These are phyloP conservation scores for Trifolium subterraneum DNA, from an alignment of 306 rosid species.

Conservation along the genomic window DNA sequence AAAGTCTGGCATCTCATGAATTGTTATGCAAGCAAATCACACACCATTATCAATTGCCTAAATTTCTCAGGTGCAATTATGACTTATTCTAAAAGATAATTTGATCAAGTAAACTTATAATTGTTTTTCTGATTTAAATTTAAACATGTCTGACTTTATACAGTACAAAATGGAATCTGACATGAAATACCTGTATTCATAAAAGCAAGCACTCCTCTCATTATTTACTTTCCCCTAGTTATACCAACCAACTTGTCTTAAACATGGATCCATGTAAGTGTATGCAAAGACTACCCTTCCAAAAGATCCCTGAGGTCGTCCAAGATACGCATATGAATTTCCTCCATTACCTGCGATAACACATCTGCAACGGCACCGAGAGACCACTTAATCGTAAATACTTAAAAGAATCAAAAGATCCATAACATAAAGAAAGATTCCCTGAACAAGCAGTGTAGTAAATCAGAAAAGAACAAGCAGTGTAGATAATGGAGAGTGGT, in stretches of 20 bases:
- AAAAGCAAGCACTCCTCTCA: slow-evolving; percentile 91
- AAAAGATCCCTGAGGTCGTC: slow-evolving; percentile 98
- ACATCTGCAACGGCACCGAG: slow-evolving; percentile 64
- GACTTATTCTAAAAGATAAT: too few species aligned
- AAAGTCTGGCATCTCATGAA: too few species aligned
- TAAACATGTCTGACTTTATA: too few species aligned
- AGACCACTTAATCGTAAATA: slow-evolving; percentile 23
- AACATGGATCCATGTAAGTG: slow-evolving; percentile 81
- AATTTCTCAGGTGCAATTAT: too few species aligned
- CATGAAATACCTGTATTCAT: slow-evolving; percentile 76
- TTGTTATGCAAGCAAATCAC: neutral
- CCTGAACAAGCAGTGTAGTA: neutral
- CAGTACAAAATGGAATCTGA: slow-evolving; percentile 36
- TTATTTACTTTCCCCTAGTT: slow-evolving; percentile 93
- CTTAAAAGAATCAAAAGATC: slow-evolving; percentile 9
- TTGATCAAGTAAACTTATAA: too few species aligned
- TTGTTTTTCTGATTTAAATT: too few species aligned
- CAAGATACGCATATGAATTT: slow-evolving; percentile 63
- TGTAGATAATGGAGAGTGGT: slow-evolving; percentile 42
- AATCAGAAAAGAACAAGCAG: neutral
- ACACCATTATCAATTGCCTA: neutral
- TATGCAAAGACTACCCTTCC: slow-evolving; percentile 90
- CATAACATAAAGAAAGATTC: slow-evolving; percentile 12
- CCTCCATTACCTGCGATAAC: slow-evolving; percentile 85
- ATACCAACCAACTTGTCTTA: slow-evolving; percentile 83